phyloP scores from a whole-genome alignment of 169 alveolate species.

The Theileria luwenshuni region DNA sequence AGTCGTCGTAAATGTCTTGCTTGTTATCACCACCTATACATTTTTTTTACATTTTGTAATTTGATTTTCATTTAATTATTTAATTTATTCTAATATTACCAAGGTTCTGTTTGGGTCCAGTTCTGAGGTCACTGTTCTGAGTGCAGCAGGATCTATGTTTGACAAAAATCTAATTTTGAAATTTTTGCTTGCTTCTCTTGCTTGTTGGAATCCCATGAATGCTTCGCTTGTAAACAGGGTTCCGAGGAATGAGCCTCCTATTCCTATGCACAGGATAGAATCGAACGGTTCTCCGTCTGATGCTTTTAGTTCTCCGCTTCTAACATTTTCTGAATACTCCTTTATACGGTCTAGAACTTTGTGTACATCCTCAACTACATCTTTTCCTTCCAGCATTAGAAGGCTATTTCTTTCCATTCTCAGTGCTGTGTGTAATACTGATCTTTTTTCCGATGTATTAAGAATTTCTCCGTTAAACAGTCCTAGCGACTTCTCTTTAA shows the following conservation, averaged over 20 bases:
- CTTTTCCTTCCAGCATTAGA: slow-evolving; percentile 25
- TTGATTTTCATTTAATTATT: not conserved
- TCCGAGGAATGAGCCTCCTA: slow-evolving; percentile 99
- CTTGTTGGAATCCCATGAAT: slow-evolving; percentile 53
- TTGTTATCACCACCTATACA: slow-evolving; percentile 85
- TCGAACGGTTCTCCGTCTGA: slow-evolving; percentile 89
- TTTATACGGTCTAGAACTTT: slow-evolving; percentile 76
- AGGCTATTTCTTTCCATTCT: slow-evolving; percentile 71
- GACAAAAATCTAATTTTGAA: slow-evolving; percentile 92
- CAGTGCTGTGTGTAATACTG: slow-evolving; percentile 96
- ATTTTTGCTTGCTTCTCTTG: slow-evolving; percentile 56
- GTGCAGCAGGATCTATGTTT: slow-evolving; percentile 98
- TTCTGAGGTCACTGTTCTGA: slow-evolving; percentile 89
- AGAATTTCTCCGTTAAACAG: slow-evolving; percentile 87
- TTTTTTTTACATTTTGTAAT: not conserved
- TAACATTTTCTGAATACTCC: slow-evolving; percentile 72
- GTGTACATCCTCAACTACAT: slow-evolving; percentile 43
- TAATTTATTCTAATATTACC: slow-evolving; percentile 24
- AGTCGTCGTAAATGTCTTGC: slow-evolving; percentile 99
- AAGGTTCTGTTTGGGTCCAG: slow-evolving; percentile 92
- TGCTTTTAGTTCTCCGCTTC: slow-evolving; percentile 89
- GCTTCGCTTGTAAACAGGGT: slow-evolving; percentile 92
- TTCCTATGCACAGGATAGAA: slow-evolving; percentile 93
- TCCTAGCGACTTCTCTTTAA: slow-evolving; percentile 60
- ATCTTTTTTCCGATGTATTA: slow-evolving; percentile 93